Conservation (phyloP, 2,329 filamentous ascomycete genomes). For the Fusarium sp. region DNA sequence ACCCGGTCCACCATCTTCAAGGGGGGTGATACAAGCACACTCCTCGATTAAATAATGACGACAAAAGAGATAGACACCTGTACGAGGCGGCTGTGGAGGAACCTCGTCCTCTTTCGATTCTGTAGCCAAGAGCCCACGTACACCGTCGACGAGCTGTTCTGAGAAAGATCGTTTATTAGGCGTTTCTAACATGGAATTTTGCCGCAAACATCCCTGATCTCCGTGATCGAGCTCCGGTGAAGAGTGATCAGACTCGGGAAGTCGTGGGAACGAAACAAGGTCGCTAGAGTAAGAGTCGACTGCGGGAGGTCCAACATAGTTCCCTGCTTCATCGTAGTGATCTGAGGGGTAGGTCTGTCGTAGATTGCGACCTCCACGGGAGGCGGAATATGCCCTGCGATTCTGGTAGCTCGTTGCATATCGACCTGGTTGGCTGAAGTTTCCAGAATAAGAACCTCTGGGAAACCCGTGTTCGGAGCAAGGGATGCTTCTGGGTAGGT, state of each 20-base stretch:
- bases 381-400: constrained; percentile 17
- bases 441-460: constrained; percentile 21
- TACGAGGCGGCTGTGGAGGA: constrained; percentile 29
- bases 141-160: constrained; percentile 24
- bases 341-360: constrained; percentile 27
- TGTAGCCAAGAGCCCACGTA: constrained; percentile 22
- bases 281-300: not conserved
- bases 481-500: constrained; percentile 6
- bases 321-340: constrained; percentile 29
- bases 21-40: constrained; percentile 30
- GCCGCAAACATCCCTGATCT: not conserved
- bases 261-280: constrained; percentile 33
- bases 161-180: constrained; percentile 14
- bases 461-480: not conserved
- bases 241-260: constrained; percentile 13
- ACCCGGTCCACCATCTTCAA: constrained; percentile 20
- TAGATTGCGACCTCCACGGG: constrained; percentile 12
- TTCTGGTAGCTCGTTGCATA: constrained; percentile 22
- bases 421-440: constrained; percentile 22
- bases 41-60: constrained; percentile 32
- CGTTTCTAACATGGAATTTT: not conserved
- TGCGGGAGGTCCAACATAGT: constrained; percentile 24
- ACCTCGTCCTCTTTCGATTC: constrained; percentile 6
- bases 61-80: constrained; percentile 36
- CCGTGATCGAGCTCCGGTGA: constrained; percentile 6